Evolutionary conservation across 495 filamentous ascomycete species (phyloP), one percentile per base, ranked within the genome.

Genomic region (Cladorrhinum samala): DNA sequence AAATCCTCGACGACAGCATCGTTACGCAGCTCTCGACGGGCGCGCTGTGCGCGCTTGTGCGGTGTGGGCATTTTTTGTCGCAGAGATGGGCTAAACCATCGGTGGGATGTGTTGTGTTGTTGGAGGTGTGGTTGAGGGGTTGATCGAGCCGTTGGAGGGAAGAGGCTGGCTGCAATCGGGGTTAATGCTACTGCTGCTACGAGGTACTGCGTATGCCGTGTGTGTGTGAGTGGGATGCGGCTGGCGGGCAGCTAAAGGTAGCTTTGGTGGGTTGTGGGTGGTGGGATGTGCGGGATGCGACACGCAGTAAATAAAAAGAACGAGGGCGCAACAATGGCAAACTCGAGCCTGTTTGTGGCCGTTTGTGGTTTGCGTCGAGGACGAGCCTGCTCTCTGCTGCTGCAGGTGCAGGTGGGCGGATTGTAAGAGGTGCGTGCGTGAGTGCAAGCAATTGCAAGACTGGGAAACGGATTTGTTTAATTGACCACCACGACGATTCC

Each of bases 1-100:
- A 85, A 88, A 44, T 70, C 68, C 18, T 75, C 72, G 20, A 55
- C 60, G 59, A 61, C 58, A 25, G 68, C 59, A 57, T 75, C 64
- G 59, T 54, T 60, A 67, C 72, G 69, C 59, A 68, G 39, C 27
- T 67, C 67, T 25, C 70, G 61, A 52, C 69, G 69, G 48, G 61
- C 53, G 60, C 72, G 68, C 61, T 73, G 70, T 17, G 66, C 52
- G 50, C 73, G 68, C 58, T 74, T 76, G 6, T 63, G 66, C 46
- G 74, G 68, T 17, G 73, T 56, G 54, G 71, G 68, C 73, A 75
- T 75, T 36, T n/a, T 14, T 27, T 23, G 30, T 55, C 21, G 21
- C 13, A 13, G 25, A 21, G 36, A 47, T 54, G 58, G 40, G 56
- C 52, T 62, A 58, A 36, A 56, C 36, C 61, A 64, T 64, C n/a